Conservation (phyloP, 805 yeast genomes). For the Candida sphagnicola region DNA sequence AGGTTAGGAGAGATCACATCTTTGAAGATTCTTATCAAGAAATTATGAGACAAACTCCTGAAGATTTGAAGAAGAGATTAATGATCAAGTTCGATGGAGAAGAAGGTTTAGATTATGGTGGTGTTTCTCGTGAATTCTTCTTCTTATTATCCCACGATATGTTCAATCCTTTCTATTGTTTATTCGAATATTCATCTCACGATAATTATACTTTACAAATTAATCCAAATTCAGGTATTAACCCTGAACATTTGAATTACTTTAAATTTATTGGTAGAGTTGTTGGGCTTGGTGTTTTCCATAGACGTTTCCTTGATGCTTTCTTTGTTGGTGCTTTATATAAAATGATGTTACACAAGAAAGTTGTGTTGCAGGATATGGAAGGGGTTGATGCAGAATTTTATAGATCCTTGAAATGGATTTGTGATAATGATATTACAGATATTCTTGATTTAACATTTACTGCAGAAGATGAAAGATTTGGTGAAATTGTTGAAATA, state of each 20-base stretch:
- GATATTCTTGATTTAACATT: conserved; percentile 80
- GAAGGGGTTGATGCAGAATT: conserved; percentile 98
- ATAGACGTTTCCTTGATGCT: conserved; percentile 94
- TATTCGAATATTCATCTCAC: conserved; percentile 95
- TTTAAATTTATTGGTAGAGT: conserved; percentile 98
- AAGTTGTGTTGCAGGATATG: conserved; percentile 94
- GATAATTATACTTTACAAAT: conserved; percentile 97
- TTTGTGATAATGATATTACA: conserved; percentile 89
- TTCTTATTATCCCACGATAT: conserved; percentile 94
- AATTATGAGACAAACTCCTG: conserved; percentile 98
- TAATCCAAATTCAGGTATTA: conserved; percentile 94
- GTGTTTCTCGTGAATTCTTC: conserved; percentile 97
- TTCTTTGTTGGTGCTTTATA: conserved; percentile 97
- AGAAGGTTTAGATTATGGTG: conserved; percentile 99
- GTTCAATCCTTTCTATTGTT: conserved; percentile 97
- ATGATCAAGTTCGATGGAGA: conserved; percentile 99
- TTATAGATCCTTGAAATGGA: conserved; percentile 93
- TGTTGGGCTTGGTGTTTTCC: conserved; percentile 97
- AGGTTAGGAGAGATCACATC: conserved; percentile 93
- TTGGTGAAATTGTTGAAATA: conserved; percentile 86
- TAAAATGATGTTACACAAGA: conserved; percentile 94
- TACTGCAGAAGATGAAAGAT: conserved; percentile 86
- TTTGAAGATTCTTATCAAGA: conserved; percentile 98
- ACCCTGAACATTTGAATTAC: conserved; percentile 96
- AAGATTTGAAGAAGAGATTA: conserved; percentile 92